Evolutionary conservation across 129 eudicot genomes (phyloP), one percentile per base, ranked within the genome.

Genomic region (Cynara cardunculus): DNA sequence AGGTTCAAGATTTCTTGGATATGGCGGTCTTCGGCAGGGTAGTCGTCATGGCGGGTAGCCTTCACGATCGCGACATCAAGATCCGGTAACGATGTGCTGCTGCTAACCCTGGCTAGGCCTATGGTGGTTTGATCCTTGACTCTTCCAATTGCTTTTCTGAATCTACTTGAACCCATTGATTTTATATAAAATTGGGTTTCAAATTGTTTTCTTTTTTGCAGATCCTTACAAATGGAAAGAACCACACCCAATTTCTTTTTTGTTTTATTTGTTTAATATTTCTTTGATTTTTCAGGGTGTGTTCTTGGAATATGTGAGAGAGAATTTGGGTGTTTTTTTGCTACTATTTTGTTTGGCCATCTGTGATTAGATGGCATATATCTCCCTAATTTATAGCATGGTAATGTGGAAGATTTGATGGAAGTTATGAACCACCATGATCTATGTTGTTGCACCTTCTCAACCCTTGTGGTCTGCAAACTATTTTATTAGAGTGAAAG

Each of bases 71-170:
- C 95, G 0, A 96, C 87, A 6, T 96, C 99, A 0, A 95, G 94
- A 44, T 92, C 97, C 1, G 97, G 67, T 19, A 92, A 79, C 31
- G 89, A 80, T 65, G 86, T 72, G 24, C 31, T 39, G 77, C 37
- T 72, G n/a, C 61, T 70, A 21, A 85, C 91, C 82, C 88, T 89
- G 80, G 99, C 99, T 2, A 92, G 87, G 72, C 93, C 85, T 41
- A 95, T 87, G 85, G 94, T 95, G 24, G 97, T 92, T 44, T 91
- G 91, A 84, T 95, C 99, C 83, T 95, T 95, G 21, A 95, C 95
- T 56, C 95, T 97, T 44, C 96, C 97, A 64, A 95, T 90, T 72
- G 97, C 99, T 82, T 91, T 88, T 64, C 91, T 87, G 2, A 92
- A 34, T 13, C 62, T 61, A 61, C 26, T 61, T 61, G 68, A 61